Conservation (phyloP, 1,284 basidiomycete species). For the Heterobasidion occidentale region DNA sequence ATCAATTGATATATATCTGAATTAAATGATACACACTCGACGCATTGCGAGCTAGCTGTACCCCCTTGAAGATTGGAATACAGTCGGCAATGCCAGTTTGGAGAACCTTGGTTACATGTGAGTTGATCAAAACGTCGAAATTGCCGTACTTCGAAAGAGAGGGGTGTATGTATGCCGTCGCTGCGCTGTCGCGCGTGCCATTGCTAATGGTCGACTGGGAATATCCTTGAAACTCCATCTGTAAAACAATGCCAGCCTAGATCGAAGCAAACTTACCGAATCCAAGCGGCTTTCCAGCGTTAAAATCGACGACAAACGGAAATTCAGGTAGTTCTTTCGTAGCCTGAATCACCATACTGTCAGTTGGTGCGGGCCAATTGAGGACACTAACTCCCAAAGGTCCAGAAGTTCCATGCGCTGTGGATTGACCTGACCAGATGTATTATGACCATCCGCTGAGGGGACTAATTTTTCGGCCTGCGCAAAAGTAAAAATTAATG, state of each 20-base stretch:
- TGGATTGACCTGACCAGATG: conserved; percentile 21
- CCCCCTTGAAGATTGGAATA: conserved; percentile 20
- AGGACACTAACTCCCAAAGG: conserved; percentile 22
- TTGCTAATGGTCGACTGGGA: conserved; percentile 8
- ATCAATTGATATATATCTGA: not conserved
- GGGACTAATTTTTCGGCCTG: conserved; percentile 23
- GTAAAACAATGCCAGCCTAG: not conserved
- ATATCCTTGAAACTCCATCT: conserved; percentile 11
- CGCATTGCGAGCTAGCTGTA: conserved; percentile 20
- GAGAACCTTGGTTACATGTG: conserved; percentile 30
- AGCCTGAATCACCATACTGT: conserved; percentile 15
- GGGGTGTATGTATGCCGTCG: conserved; percentile 21
- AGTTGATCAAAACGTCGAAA: conserved; percentile 28
- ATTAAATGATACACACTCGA: not conserved
- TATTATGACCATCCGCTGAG: conserved; percentile 23
- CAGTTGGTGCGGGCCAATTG: conserved; percentile 17
- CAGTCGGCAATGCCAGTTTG: conserved; percentile 14
- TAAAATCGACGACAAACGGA: conserved; percentile 25
- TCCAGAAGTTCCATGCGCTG: conserved; percentile 22
- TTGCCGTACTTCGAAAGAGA: conserved; percentile 19
- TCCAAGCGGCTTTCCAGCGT: conserved; percentile 24
- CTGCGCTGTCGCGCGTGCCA: conserved; percentile 23
- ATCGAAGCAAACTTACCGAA: conserved; percentile 14
- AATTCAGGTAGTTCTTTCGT: conserved; percentile 16
- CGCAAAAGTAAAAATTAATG: not conserved